phyloP scores from a whole-genome alignment of 768 basidiomycete genomes.

The Rhizopogon vesiculosus region DNA sequence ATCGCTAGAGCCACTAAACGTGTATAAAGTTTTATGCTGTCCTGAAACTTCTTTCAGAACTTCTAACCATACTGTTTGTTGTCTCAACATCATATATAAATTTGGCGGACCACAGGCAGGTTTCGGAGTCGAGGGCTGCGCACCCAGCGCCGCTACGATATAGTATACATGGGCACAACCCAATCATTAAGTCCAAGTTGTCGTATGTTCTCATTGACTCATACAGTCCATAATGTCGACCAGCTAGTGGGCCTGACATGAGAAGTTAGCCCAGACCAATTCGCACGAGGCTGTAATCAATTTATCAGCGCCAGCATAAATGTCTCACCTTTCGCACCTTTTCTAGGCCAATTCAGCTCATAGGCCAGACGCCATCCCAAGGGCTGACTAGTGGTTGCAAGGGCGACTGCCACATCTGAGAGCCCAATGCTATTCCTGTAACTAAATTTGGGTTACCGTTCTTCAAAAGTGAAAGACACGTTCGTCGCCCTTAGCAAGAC shows the following conservation, averaged over 20 bases:
- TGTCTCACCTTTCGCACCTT: not conserved
- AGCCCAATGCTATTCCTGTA: conserved; percentile 11
- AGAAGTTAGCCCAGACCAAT: conserved; percentile 3
- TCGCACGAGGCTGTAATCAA: conserved; percentile 9
- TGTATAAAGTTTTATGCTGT: too few species aligned
- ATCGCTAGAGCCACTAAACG: too few species aligned
- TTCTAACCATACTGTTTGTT: too few species aligned
- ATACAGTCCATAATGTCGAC: not conserved
- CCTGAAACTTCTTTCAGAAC: too few species aligned
- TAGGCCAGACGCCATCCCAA: not conserved
- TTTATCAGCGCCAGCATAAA: not conserved
- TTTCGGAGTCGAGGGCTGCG: too few species aligned
- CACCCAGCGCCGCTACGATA: too few species aligned
- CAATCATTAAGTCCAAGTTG: too few species aligned
- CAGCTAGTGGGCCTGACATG: conserved; percentile 3
- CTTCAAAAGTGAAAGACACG: conserved; percentile 1
- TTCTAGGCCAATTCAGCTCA: not conserved
- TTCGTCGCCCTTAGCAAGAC: conserved; percentile 5
- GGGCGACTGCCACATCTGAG: conserved; percentile 3
- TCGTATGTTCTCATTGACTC: not conserved
- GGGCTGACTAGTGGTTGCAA: conserved; percentile 1
- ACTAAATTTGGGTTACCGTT: not conserved
- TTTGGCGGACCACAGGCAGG: too few species aligned
- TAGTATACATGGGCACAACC: too few species aligned
- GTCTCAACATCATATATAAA: too few species aligned